phyloP scores from a whole-genome alignment of 2,329 filamentous ascomycete species.

The Eurotiales sp. region DNA sequence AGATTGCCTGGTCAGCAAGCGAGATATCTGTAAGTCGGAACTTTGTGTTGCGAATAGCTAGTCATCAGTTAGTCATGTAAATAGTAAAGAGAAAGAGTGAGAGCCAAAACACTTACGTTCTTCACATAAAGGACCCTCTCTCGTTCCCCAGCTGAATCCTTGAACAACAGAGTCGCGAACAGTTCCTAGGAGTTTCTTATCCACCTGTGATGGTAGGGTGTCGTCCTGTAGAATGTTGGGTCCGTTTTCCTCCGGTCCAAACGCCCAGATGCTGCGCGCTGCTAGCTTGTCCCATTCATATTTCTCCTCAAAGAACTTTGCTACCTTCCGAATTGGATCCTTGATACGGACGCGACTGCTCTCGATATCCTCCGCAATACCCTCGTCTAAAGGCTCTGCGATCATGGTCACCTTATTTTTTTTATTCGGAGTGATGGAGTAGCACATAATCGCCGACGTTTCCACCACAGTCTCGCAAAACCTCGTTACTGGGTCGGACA shows the following conservation, averaged over 20 bases:
- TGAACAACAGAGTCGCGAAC: conserved; percentile 92
- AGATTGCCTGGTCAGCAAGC: conserved; percentile 85
- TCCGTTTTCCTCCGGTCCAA: conserved; percentile 90
- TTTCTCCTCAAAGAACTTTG: conserved; percentile 94
- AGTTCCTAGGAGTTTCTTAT: conserved; percentile 81
- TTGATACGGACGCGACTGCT: conserved; percentile 84
- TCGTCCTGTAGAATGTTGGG: conserved; percentile 97
- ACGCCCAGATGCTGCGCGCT: conserved; percentile 95
- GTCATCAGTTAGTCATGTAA: conserved; percentile 20
- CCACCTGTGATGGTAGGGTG: conserved; percentile 88
- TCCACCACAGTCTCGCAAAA: conserved; percentile 99
- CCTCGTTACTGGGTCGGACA: conserved; percentile 93
- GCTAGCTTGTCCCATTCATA: conserved; percentile 97
- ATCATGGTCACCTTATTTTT: conserved; percentile 99
- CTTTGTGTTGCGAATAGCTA: conserved; percentile 93
- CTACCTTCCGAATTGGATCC: conserved; percentile 86
- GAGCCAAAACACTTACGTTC: conserved; percentile 65
- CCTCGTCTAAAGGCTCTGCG: conserved; percentile 89
- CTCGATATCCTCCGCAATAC: conserved; percentile 93
- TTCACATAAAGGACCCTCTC: conserved; percentile 95
- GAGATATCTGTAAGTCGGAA: conserved; percentile 92
- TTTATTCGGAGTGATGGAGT: conserved; percentile 96
- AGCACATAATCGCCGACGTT: conserved; percentile 96
- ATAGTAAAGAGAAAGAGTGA: neutral
- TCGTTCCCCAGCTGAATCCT: conserved; percentile 92